Evolutionary conservation across 148 eudicot genomes (phyloP), one percentile per base, ranked within the genome.

Genomic region (Rhododendron simsii): DNA sequence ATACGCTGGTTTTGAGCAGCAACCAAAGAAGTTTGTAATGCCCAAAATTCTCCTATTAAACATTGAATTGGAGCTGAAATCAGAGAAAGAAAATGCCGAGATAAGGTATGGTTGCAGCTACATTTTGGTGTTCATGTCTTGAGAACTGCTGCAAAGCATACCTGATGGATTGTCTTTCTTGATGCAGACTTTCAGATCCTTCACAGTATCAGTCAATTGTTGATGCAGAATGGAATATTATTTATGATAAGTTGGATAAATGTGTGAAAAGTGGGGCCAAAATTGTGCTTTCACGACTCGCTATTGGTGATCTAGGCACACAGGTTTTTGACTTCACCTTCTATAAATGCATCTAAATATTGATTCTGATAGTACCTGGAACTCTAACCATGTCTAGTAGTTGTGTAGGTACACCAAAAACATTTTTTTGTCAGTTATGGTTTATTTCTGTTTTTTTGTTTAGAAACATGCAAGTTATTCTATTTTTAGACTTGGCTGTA

Each of bases 11-110:
- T 97, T 97, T 91, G 99, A 95, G 85, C 99, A 97, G 79, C 99
- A 97, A 51, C 99, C 99, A 15, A 97, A 97, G 90, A 97, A 93
- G 86, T 95, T 95, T 88, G 2, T 87, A 65, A 92, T 81, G 39
- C 99, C 99, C 51, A 95, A 97, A 92, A 95, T 97, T 88, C 95
- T 97, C 74, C 85, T 97, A 28, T 89, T 97, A 77, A 97, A 97
- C 89, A 93, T 97, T 89, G 99, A 97, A 89, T 81, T 97, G 92
- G 99, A 97, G 84, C 91, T 97, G 67, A 95, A 97, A 88, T 97
- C 99, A 78, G 99, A 97, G 91, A 97, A 95, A 93, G 99, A 97
- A 91, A 97, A 97, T 93, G 99, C 99, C 1, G 99, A 97, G 89
- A 95, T 97, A 88, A 94, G 99, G 99, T 94, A 78, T 11, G 65